Conservation (phyloP, 495 filamentous ascomycete genomes). For the Alectoria sarmentosa region DNA sequence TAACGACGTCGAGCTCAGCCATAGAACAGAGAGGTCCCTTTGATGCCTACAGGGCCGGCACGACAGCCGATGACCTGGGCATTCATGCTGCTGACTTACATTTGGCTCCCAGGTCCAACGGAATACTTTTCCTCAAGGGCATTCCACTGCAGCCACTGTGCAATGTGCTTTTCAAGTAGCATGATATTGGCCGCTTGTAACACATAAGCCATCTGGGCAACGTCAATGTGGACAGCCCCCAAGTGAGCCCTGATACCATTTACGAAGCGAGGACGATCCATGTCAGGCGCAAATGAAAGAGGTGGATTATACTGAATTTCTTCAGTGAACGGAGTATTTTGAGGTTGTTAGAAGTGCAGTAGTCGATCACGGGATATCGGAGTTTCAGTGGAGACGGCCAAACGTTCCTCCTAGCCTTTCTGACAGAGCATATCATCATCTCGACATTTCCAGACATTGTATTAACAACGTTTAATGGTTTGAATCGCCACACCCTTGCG, state of each 20-base stretch:
- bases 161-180: not conserved
- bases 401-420: slow-evolving; percentile 6
- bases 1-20: not conserved
- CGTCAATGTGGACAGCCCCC: not conserved
- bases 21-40: not conserved
- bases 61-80: not conserved
- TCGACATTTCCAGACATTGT: not conserved
- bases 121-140: not conserved
- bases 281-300: not conserved
- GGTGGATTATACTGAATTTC: not conserved
- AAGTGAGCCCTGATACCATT: not conserved
- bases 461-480: not conserved
- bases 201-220: not conserved
- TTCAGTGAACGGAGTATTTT: not conserved
- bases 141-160: not conserved
- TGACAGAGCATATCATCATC: slow-evolving; percentile 11
- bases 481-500: not conserved
- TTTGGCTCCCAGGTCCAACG: not conserved
- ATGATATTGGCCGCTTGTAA: not conserved
- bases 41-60: not conserved
- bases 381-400: not conserved
- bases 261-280: not conserved
- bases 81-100: not conserved
- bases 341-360: not conserved
- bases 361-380: not conserved